A percentile compares a stretch with the other conserved stretches of the same genome.
Evolutionary conservation across 192 early-diverging fungal genomes (phyloP).

Genomic region (Linnemannia hyalina): DNA sequence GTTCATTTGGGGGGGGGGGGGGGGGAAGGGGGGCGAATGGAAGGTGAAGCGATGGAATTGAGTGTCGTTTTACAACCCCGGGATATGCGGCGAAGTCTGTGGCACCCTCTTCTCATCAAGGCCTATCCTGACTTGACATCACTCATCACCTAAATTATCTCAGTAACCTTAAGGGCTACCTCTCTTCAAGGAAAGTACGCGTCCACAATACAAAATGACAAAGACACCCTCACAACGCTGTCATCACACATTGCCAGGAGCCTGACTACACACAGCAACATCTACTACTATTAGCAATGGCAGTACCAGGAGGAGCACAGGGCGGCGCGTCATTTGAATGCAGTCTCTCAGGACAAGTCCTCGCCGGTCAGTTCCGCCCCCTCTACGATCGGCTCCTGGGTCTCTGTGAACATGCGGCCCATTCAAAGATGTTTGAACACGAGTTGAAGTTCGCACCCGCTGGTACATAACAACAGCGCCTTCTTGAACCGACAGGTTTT

Average conservation of each 20-base stretch:
- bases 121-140: too few species aligned
- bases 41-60: too few species aligned
- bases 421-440: slow-evolving; percentile 53
- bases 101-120: too few species aligned
- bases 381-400: slow-evolving; percentile 50
- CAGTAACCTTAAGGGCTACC: neutral
- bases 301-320: slow-evolving; percentile 43
- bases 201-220: neutral
- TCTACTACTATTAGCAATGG: slow-evolving; percentile 18
- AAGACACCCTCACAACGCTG: neutral
- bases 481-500: neutral
- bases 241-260: neutral
- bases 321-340: slow-evolving; percentile 54
- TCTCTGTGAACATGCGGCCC: slow-evolving; percentile 47
- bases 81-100: too few species aligned
- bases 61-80: too few species aligned
- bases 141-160: too few species aligned
- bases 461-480: slow-evolving; percentile 12
- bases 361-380: slow-evolving; percentile 43
- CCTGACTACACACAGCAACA: neutral
- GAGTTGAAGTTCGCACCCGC: slow-evolving; percentile 44
- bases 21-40: too few species aligned
- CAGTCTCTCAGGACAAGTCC: slow-evolving; percentile 40
- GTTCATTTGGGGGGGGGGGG: too few species aligned
- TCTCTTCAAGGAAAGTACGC: neutral